phyloP scores from a whole-genome alignment of 768 basidiomycete species.

The Calocybe gangraenosa region DNA sequence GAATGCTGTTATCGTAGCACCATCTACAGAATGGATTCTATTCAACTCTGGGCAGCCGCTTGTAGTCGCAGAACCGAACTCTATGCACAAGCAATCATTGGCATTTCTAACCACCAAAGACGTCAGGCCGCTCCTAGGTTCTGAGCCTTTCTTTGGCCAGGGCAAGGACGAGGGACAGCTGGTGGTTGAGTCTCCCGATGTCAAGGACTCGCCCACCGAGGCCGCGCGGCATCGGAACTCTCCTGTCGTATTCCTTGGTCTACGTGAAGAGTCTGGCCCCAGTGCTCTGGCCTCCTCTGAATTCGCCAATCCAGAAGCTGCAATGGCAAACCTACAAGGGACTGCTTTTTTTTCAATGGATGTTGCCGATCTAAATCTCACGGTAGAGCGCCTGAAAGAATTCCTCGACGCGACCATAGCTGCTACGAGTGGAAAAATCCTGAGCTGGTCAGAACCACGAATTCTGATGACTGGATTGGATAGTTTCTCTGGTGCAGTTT shows the following conservation, averaged over 20 bases:
- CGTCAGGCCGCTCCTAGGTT: constrained; percentile 61
- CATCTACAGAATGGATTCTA: constrained; percentile 70
- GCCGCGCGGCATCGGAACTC: constrained; percentile 56
- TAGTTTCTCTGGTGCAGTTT: constrained; percentile 65
- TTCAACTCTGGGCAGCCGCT: constrained; percentile 75
- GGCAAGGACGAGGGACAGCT: constrained; percentile 42
- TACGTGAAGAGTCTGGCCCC: constrained; percentile 53
- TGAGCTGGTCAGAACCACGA: constrained; percentile 68
- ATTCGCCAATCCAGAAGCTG: constrained; percentile 50
- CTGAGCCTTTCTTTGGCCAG: constrained; percentile 70
- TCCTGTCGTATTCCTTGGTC: constrained; percentile 75
- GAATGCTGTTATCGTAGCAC: constrained; percentile 58
- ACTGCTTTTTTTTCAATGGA: constrained; percentile 85
- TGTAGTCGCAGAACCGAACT: constrained; percentile 33
- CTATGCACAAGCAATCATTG: constrained; percentile 29
- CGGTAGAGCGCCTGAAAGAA: constrained; percentile 27
- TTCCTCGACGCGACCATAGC: constrained; percentile 35
- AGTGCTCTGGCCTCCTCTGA: constrained; percentile 63
- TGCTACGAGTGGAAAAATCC: constrained; percentile 32
- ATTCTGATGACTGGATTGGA: constrained; percentile 53
- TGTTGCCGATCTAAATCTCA: constrained; percentile 45
- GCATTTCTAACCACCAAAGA: constrained; percentile 58
- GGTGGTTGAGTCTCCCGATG: constrained; percentile 25
- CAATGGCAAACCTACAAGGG: constrained; percentile 67
- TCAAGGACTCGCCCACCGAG: constrained; percentile 36